Evolutionary conservation across 1,284 basidiomycete species (phyloP), one percentile per base, ranked within the genome.

Genomic region (Apiotrichum gracile): DNA sequence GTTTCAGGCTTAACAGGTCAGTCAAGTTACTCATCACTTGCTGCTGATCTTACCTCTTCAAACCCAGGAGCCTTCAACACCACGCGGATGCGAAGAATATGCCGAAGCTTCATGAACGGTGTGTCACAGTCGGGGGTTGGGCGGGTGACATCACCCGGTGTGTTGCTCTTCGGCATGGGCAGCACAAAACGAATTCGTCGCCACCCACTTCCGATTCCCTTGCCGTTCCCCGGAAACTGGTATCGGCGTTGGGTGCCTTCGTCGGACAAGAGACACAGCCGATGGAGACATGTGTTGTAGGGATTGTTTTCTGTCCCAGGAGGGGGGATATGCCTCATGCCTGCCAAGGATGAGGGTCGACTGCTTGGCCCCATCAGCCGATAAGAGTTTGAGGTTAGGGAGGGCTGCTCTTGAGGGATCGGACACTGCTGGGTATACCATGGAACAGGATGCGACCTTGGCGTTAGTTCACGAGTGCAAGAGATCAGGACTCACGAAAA

Each of bases 101-200:
- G 74, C 48, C 61, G 66, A 51, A 74, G 61, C 17, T 63, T 55
- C 26, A 71, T 33, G 44, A 73, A 73, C 1, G 70, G 69, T 9
- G 59, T 55, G 26, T 66, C 63, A n/a, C 63, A 37, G 43, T 67
- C 68, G 1, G 65, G 40, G 5, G 24, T 22, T 9, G 53, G 53
- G 12, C 22, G 46, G 12, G 17, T 38, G 1, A 3, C 7, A 14
- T 26, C 13, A 7, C 16, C 43, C 6, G 72, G 68, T 10, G 59
- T 54, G 27, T 64, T 61, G n/a, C 63, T 26, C 29, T 65, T 64
- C 1, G 65, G 45, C 31, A 31, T 21, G 7, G 53, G 53, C 16
- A 75, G 55, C 12, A 71, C 63, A 14, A 72, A 63, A 37, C 72
- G 71, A 48, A 73, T 60, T 27, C 67, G 70, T 13, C 70, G 54